Conservation (phyloP, 208 protist species). For the Lotmaria passim region DNA sequence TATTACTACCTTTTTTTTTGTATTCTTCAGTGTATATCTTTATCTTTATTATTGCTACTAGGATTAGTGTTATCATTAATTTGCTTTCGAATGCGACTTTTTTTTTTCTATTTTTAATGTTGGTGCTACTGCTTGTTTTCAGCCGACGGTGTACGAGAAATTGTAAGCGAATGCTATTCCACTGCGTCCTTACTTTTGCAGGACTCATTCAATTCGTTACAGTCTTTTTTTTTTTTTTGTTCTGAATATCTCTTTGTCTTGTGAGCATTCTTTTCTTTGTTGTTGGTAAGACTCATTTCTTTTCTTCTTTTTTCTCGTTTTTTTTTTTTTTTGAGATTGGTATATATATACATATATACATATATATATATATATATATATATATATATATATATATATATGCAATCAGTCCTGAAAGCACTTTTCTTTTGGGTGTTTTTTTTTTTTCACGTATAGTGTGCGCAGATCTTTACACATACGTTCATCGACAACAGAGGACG, state of each 20-base stretch:
- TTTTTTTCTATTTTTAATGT: neutral
- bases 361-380: neutral
- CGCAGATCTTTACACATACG: neutral
- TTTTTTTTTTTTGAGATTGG: neutral
- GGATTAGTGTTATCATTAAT: neutral
- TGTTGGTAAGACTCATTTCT: too few species aligned
- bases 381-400: neutral
- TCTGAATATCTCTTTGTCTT: too few species aligned
- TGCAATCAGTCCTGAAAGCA: neutral
- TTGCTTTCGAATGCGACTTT: neutral
- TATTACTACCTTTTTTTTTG: neutral
- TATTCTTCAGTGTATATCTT: neutral
- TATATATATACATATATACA: neutral
- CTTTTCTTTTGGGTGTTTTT: neutral
- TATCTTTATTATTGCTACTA: neutral
- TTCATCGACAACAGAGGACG: neutral
- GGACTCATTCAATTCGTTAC: constrained; percentile 1
- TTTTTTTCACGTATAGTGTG: neutral
- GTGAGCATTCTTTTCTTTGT: too few species aligned
- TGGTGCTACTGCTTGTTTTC: too few species aligned
- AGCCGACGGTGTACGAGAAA: neutral
- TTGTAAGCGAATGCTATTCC: neutral
- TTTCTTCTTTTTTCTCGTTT: neutral
- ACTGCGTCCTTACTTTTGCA: neutral
- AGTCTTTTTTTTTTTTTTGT: too few species aligned